These are phyloP conservation scores for Aureococcus anophagefferens DNA, from an alignment of 108 stramenopile genomes.

Conservation along the genomic window DNA sequence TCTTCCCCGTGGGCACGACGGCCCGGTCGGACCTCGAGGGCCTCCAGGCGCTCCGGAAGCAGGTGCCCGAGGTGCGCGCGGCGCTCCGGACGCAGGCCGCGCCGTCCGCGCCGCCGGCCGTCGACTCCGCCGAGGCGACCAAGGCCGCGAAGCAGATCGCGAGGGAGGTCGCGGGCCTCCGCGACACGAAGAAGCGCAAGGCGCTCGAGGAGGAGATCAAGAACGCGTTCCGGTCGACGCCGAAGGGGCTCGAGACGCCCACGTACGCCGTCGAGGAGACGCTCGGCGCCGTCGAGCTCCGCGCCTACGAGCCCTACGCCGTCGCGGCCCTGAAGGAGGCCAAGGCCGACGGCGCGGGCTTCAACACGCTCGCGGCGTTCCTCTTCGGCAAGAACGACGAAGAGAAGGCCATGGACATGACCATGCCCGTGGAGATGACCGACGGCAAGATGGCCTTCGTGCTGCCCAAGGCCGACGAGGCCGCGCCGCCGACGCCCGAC, in stretches of 20 bases:
- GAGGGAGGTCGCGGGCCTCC: too few species aligned
- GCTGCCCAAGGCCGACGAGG: background rate
- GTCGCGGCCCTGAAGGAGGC: background rate
- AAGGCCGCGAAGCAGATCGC: too few species aligned
- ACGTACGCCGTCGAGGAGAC: background rate
- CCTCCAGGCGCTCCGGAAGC: background rate
- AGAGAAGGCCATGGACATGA: slow-evolving; percentile 4
- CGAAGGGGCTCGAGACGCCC: slow-evolving; percentile 4
- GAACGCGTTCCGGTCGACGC: slow-evolving; percentile 7
- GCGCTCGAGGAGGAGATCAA: slow-evolving; percentile 2
- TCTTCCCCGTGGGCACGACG: slow-evolving; percentile 8
- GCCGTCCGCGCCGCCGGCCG: background rate
- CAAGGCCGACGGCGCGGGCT: slow-evolving; percentile 6
- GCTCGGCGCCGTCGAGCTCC: background rate
- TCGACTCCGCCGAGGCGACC: slow-evolving; percentile 1
- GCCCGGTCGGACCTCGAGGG: slow-evolving; percentile 5
- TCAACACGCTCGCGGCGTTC: slow-evolving; percentile 4
- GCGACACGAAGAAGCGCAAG: too few species aligned
- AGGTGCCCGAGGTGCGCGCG: background rate
- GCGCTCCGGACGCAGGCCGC: background rate
- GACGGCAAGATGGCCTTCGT: slow-evolving; percentile 8
- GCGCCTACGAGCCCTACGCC: background rate
- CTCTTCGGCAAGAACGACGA: slow-evolving; percentile 3
- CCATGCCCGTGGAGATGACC: background rate
- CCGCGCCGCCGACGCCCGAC: background rate